phyloP scores from a whole-genome alignment of 495 filamentous ascomycete genomes.

The Eremomyces bilateralis region DNA sequence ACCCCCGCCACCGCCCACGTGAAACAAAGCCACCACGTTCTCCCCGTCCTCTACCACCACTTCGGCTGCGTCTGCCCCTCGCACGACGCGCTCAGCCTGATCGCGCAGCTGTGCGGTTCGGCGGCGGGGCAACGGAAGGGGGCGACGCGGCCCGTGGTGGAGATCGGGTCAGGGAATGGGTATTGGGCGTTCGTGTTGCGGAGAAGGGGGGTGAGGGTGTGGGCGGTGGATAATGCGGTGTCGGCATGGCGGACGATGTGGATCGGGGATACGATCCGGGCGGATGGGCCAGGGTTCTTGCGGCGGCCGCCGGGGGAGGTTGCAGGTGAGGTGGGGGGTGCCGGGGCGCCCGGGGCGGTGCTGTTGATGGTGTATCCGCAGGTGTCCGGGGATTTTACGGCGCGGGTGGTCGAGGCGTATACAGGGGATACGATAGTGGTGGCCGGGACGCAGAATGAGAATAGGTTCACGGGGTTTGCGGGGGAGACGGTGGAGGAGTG shows the following conservation, averaged over 20 bases:
- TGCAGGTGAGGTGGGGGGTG: conserved; percentile 1
- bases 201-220: conserved; percentile 18
- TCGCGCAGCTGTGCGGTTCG: conserved; percentile 22
- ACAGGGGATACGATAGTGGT: conserved; percentile 34
- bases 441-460: conserved; percentile 40
- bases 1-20: conserved; percentile 15
- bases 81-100: conserved; percentile 29
- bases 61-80: conserved; percentile 39
- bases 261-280: conserved; percentile 31
- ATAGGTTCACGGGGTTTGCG: conserved; percentile 40
- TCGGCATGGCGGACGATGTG: conserved; percentile 33
- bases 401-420: conserved; percentile 27
- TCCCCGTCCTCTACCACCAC: conserved; percentile 45
- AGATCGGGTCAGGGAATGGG: conserved; percentile 36
- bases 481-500: conserved; percentile 32
- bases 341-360: conserved; percentile 23
- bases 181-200: conserved; percentile 43
- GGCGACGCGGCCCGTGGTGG: conserved; percentile 21
- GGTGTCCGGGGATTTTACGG: conserved; percentile 32
- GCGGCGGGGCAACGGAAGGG: conserved; percentile 5
- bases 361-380: conserved; percentile 41
- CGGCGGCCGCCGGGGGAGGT: conserved; percentile 6
- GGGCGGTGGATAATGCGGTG: conserved; percentile 30
- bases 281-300: conserved; percentile 27
- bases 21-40: conserved; percentile 28